Evolutionary conservation across 2,329 filamentous ascomycete species (phyloP), one percentile per base, ranked within the genome.

Genomic region (Xylaria sp.): DNA sequence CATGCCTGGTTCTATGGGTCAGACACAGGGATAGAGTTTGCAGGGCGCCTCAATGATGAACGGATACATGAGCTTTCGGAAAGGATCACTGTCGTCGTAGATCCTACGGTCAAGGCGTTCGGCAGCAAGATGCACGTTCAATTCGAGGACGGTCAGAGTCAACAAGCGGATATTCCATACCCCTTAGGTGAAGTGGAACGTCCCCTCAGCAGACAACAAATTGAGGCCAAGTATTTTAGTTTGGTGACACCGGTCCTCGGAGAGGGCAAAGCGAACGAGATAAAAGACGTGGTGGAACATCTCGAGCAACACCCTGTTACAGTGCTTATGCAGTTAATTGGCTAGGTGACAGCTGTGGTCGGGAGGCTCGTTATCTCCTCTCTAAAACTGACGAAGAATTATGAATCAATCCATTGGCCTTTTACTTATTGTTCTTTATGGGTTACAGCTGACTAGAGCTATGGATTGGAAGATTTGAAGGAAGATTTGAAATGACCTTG

Each of bases 1-100:
- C 48, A 52, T 1, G 48, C 48, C 15, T 52, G 48, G 48, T 52
- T 52, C 48, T 52, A 52, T n/a, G 48, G 48, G 23, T 52, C 48
- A 32, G 25, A 52, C 25, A 52, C 48, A 8, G 48, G 48, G n/a
- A 52, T 52, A 2, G 25, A 30, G 48, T 52, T 52, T 4, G 48
- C 48, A 15, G 15, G 25, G 2, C 48, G 48, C 15, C 48, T 52
- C 9, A n/a, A 52, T 32, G 48, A 52, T 8, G 48, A 52, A 52
- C 6, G 48, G 4, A 52, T 52, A 52, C 3, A 30, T 4, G 25
- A 52, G 25, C 48, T 52, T 32, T 52, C 48, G 15, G 48, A 52
- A 30, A 52, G 32, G 48, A 52, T 52, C 15, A 52, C 25, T 3
- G 15, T 52, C 15, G 28, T 52, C 15, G n/a, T 8, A 10, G 48